Conservation (phyloP, 352 stramenopile genomes). For the Globisporangium perplexum region DNA sequence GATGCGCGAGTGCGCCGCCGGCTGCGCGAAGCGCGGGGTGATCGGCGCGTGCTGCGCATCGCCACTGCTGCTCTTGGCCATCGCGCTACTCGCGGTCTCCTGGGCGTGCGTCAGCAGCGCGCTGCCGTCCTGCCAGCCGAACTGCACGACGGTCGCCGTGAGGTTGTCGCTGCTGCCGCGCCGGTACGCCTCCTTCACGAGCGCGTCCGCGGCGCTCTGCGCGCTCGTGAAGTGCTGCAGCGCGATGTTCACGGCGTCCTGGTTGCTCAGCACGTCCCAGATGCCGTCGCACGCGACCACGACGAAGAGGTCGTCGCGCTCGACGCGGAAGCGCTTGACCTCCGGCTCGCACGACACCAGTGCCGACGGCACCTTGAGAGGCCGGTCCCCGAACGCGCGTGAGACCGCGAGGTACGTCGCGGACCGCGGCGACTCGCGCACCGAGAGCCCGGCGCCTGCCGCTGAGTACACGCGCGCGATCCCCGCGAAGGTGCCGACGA, state of each 20-base stretch:
- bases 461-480: constrained; percentile 52
- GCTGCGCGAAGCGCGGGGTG: constrained; percentile 3
- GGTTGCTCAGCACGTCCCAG: constrained; percentile 56
- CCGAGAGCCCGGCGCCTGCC: constrained; percentile 24
- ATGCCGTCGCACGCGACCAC: constrained; percentile 57
- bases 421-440: constrained; percentile 19
- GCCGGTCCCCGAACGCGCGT: constrained; percentile 50
- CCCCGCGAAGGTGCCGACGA: constrained; percentile 38
- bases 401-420: constrained; percentile 51
- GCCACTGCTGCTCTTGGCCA: neutral
- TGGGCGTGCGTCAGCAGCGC: constrained; percentile 16
- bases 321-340: constrained; percentile 26
- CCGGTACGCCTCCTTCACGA: constrained; percentile 51
- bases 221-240: constrained; percentile 30
- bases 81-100: constrained; percentile 1
- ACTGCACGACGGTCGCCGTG: constrained; percentile 46
- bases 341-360: constrained; percentile 56
- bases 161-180: constrained; percentile 54
- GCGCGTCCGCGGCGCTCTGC: constrained; percentile 35
- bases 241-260: constrained; percentile 48
- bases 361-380: constrained; percentile 35
- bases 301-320: constrained; percentile 43
- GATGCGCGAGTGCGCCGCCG: neutral
- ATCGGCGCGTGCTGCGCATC: neutral
- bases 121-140: constrained; percentile 31